These are phyloP conservation scores for Aspergillus thermomutatus DNA, from an alignment of 2,329 filamentous ascomycete genomes.

Conservation along the genomic window DNA sequence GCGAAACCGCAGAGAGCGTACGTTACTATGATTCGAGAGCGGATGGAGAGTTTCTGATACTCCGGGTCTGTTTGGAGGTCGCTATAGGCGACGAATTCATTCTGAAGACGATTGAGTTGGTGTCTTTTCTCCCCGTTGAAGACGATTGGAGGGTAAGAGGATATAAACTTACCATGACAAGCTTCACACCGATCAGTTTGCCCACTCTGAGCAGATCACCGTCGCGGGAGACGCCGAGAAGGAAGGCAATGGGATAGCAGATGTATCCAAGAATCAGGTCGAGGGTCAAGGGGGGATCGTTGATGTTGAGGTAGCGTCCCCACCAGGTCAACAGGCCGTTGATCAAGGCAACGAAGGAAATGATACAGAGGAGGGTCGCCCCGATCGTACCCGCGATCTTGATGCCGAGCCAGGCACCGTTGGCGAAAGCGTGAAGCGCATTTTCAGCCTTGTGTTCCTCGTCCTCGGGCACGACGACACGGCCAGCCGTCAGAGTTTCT, in stretches of 20 bases:
- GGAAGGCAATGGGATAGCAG: constrained; percentile 73
- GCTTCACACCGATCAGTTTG: constrained; percentile 77
- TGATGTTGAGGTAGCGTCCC: constrained; percentile 73
- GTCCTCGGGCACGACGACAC: constrained; percentile 76
- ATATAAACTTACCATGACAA: constrained; percentile 61
- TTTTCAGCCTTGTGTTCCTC: constrained; percentile 71
- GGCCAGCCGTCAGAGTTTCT: constrained; percentile 77
- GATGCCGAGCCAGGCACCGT: constrained; percentile 79
- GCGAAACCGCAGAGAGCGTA: constrained; percentile 81
- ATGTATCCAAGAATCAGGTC: constrained; percentile 74
- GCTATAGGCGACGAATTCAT: constrained; percentile 75
- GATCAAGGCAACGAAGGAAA: constrained; percentile 69
- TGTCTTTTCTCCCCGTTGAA: neutral
- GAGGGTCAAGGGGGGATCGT: constrained; percentile 66
- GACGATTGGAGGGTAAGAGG: constrained; percentile 1
- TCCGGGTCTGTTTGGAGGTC: constrained; percentile 49
- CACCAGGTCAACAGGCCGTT: constrained; percentile 81
- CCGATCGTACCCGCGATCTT: constrained; percentile 84
- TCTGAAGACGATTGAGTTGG: constrained; percentile 38
- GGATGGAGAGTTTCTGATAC: constrained; percentile 61
- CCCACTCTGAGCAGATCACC: constrained; percentile 66
- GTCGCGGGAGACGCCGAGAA: constrained; percentile 71
- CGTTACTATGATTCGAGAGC: constrained; percentile 76
- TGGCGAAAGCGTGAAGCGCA: constrained; percentile 77
- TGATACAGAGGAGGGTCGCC: constrained; percentile 76